Conservation (phyloP, 441 rosid species). For the Pelargonium exstipulatum region DNA sequence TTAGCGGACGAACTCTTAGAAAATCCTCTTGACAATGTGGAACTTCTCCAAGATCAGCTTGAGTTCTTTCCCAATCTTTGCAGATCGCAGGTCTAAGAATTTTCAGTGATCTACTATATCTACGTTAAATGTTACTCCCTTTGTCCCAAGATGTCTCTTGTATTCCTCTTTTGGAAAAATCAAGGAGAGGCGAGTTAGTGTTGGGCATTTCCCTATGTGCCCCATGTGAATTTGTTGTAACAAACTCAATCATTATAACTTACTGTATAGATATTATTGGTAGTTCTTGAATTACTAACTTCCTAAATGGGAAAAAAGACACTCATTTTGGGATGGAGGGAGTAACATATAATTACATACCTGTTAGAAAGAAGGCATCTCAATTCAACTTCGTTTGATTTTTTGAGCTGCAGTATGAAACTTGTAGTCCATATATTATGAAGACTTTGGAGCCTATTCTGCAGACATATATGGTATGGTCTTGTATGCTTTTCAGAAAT, state of each 20-base stretch:
- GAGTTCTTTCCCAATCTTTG: slow-evolving; percentile 97
- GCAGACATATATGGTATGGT: slow-evolving; percentile 80
- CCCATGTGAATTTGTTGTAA: background rate
- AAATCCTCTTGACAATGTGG: slow-evolving; percentile 94
- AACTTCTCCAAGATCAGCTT: slow-evolving; percentile 96
- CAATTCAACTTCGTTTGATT: slow-evolving; percentile 15
- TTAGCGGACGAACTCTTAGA: slow-evolving; percentile 74
- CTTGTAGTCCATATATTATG: slow-evolving; percentile 67
- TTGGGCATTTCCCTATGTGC: background rate
- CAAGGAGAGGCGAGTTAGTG: background rate
- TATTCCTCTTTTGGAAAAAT: slow-evolving; percentile 5
- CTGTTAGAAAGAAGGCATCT: slow-evolving; percentile 6
- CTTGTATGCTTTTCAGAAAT: slow-evolving; percentile 12
- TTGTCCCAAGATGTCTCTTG: slow-evolving; percentile 1
- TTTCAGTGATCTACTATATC: slow-evolving; percentile 6
- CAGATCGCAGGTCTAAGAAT: slow-evolving; percentile 79
- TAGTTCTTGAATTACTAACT: background rate
- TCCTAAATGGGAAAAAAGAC: background rate
- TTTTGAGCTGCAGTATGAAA: slow-evolving; percentile 72
- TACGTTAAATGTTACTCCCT: slow-evolving; percentile 15
- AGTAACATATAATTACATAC: background rate
- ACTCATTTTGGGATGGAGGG: background rate
- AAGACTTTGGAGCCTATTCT: slow-evolving; percentile 89
- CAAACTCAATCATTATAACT: no score
- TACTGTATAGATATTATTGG: no score